Evolutionary conservation across 352 stramenopile genomes (phyloP), one percentile per base, ranked within the genome.

Genomic region (Globisporangium nunn): DNA sequence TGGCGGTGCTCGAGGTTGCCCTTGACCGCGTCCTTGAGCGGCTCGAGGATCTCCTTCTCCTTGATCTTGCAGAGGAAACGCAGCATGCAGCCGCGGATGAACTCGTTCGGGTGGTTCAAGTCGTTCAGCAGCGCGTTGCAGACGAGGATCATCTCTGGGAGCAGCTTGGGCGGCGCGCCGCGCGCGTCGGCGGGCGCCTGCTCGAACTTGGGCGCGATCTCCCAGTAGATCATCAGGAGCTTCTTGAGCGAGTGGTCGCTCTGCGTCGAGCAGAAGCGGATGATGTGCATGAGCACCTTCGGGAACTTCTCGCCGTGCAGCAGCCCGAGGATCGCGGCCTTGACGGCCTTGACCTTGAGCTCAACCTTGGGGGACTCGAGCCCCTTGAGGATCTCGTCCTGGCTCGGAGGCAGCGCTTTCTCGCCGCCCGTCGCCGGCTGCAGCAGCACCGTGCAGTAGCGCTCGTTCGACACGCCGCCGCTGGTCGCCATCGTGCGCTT

Each of bases 61-160:
- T 98, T 98, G 63, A 99, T 92, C 75, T 99, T 99, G 75, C 97
- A 99, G 33, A 99, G 76, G 65, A 99, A 99, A 28, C 97, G 87
- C 51, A 99, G 81, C 88, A 99, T 99, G 60, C 85, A 98, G 59
- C 97, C 98, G 49, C 97, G 95, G 49, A 99, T 98, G 74, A 97
- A 99, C 81, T 99, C 97, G 72, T 99, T 99, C 47, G 98, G 95
- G 76, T 99, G 97, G 68, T 99, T 99, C 45, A 99, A 71, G 75
- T 99, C 97, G 70, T 99, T 99, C 63, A 98, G 88, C 45, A 99
- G 79, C 10, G 97, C 97, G 65, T 99, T 99, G 72, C 97, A 99
- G 10, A 99, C 88, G 23, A 99, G 76, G 73, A 99, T 99, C 96
- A 99, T 99, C 80, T 99, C 97, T 1, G 96, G 96, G 37, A 99